Evolutionary conservation across 495 filamentous ascomycete genomes (phyloP).

Genomic region (Neurospora tetraspora): DNA sequence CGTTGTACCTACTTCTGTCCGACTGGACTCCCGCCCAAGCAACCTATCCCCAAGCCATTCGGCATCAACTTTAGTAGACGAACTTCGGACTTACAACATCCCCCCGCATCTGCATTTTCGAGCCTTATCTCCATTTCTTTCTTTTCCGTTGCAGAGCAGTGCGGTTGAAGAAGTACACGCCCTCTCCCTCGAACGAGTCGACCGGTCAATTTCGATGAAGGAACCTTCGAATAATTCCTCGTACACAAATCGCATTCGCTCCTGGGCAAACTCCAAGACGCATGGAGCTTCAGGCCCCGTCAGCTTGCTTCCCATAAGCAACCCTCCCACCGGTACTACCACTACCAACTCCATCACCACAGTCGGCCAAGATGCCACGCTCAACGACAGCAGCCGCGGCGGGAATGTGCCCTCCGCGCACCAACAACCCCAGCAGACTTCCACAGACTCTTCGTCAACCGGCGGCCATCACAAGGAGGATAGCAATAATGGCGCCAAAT

Average conservation of each 20-base stretch:
- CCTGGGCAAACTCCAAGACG: constrained; percentile 42
- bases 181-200: neutral
- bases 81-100: neutral
- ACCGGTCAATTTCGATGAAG: constrained; percentile 47
- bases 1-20: neutral
- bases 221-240: constrained; percentile 44
- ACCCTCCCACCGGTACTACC: constrained; percentile 10
- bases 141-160: neutral
- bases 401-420: neutral
- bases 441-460: neutral
- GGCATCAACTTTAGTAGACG: neutral
- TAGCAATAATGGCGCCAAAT: constrained; percentile 19
- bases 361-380: constrained; percentile 16
- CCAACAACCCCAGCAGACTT: neutral
- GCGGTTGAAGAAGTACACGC: neutral
- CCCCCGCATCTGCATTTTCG: neutral
- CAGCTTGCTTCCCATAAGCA: constrained; percentile 25
- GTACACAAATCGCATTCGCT: constrained; percentile 49
- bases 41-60: neutral
- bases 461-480: constrained; percentile 3
- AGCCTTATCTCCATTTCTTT: neutral
- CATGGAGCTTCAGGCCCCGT: constrained; percentile 41
- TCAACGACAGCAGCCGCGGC: constrained; percentile 9
- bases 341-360: constrained; percentile 1
- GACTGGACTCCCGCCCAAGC: neutral